Conservation (phyloP, 2,329 filamentous ascomycete genomes). For the Colletotrichum magnum region DNA sequence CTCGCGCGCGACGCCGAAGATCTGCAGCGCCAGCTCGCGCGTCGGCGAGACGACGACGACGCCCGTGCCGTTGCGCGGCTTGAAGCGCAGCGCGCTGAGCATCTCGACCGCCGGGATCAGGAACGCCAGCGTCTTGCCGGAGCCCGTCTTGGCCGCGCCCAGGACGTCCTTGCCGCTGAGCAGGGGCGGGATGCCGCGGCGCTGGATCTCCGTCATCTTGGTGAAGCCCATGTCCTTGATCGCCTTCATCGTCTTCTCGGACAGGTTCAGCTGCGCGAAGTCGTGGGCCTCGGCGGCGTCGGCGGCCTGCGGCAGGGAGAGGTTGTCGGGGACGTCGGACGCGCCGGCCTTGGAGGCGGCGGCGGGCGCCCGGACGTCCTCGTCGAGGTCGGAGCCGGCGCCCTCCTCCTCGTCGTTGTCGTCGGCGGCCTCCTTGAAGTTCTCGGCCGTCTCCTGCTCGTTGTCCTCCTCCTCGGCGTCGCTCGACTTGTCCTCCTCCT, state of each 20-base stretch:
- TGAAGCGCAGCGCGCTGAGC: conserved; percentile 90
- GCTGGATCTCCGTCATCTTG: conserved; percentile 96
- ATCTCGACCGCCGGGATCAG: conserved; percentile 95
- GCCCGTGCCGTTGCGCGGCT: conserved; percentile 93
- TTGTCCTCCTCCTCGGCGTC: conserved; percentile 50
- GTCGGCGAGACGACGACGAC: conserved; percentile 95
- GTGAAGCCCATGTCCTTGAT: conserved; percentile 93
- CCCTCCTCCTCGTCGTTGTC: conserved; percentile 47
- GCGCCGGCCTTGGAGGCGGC: conserved; percentile 40
- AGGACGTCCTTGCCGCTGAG: conserved; percentile 93
- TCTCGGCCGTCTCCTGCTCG: conserved; percentile 46
- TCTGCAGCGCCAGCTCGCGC: conserved; percentile 93
- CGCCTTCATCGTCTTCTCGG: conserved; percentile 89
- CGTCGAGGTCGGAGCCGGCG: conserved; percentile 44
- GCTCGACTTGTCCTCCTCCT: conserved; percentile 44
- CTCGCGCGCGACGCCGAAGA: conserved; percentile 94
- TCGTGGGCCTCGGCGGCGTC: conserved; percentile 75
- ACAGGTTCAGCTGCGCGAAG: conserved; percentile 87
- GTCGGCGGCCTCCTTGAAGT: conserved; percentile 43
- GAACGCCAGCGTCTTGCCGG: conserved; percentile 95
- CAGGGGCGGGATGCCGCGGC: conserved; percentile 86
- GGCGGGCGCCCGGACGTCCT: conserved; percentile 39
- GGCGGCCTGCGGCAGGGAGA: conserved; percentile 67
- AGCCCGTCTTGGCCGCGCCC: conserved; percentile 95
- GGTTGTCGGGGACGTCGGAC: conserved; percentile 53